phyloP scores from a whole-genome alignment of 225 moss, liverwort and hornwort species.

The Anthoceros angustus region DNA sequence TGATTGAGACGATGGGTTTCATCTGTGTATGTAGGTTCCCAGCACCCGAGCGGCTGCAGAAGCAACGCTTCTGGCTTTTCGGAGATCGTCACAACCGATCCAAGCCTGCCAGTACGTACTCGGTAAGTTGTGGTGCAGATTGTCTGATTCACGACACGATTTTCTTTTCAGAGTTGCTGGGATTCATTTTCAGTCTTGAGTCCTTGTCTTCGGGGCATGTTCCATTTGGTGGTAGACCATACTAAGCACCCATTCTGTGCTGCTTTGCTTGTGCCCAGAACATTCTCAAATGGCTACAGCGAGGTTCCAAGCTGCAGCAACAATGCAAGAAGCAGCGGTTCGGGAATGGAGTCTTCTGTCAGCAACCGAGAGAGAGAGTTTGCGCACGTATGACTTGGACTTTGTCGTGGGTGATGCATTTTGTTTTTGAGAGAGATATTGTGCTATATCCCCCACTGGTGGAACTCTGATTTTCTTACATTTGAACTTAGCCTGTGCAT shows the following conservation, averaged over 20 bases:
- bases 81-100: slow-evolving; percentile 76
- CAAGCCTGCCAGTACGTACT: slow-evolving; percentile 96
- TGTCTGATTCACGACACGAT: neutral
- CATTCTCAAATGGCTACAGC: slow-evolving; percentile 85
- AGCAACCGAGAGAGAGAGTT: slow-evolving; percentile 53
- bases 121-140: slow-evolving; percentile 27
- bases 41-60: slow-evolving; percentile 63
- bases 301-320: slow-evolving; percentile 94
- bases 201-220: neutral
- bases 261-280: slow-evolving; percentile 26
- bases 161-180: neutral
- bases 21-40: slow-evolving; percentile 31
- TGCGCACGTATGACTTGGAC: slow-evolving; percentile 47
- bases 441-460: neutral
- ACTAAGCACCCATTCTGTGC: neutral
- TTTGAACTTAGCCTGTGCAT: too few relatives aligned
- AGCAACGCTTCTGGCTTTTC: slow-evolving; percentile 72
- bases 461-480: too few relatives aligned
- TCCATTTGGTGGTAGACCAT: neutral
- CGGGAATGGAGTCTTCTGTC: slow-evolving; percentile 90
- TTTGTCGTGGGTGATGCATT: slow-evolving; percentile 6
- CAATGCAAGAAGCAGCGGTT: slow-evolving; percentile 96
- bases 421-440: slow-evolving; percentile 7
- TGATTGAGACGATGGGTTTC: neutral
- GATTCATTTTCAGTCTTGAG: neutral